Percentiles rank a stretch among this genome's conserved stretches.
These are phyloP conservation scores for Colletotrichum aenigma DNA, from an alignment of 2,329 filamentous ascomycete genomes.

Conservation along the genomic window DNA sequence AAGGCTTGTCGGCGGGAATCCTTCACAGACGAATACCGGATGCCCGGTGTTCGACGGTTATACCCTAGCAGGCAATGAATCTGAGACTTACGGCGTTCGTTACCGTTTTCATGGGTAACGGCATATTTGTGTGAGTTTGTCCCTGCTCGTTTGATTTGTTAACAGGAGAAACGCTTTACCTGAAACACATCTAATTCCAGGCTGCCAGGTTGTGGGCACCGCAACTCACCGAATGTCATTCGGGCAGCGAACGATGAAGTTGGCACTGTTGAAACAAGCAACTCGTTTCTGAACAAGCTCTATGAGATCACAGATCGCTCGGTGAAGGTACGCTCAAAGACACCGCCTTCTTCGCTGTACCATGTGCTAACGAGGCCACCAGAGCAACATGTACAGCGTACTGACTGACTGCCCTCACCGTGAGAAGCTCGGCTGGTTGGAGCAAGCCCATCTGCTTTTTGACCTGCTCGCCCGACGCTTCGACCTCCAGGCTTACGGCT, in stretches of 20 bases:
- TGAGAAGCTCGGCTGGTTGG: conserved; percentile 20
- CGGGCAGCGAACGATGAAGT: conserved; percentile 11
- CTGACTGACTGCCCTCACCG: conserved; percentile 17
- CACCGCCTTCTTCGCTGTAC: accelerated
- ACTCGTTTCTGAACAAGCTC: background rate
- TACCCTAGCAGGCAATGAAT: background rate
- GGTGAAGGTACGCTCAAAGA: background rate
- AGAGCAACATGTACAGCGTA: conserved; percentile 17
- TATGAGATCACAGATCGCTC: conserved; percentile 17
- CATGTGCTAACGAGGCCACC: background rate
- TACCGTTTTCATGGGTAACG: conserved; percentile 14
- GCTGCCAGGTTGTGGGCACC: background rate
- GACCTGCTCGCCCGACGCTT: background rate
- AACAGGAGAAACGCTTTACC: background rate
- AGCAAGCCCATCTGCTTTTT: conserved; percentile 19
- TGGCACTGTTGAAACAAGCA: background rate
- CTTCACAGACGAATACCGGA: background rate
- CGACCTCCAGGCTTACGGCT: conserved; percentile 14
- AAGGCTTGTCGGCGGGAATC: background rate
- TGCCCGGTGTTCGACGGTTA: conserved; percentile 17
- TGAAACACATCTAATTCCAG: accelerated
- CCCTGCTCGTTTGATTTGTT: background rate
- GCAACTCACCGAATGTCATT: background rate
- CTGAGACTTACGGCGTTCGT: background rate
- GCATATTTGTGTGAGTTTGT: background rate